A percentile compares a stretch with the other conserved stretches of the same genome.
Evolutionary conservation across 306 rosid species (phyloP).

Genomic region (Acacia melanoxylon): DNA sequence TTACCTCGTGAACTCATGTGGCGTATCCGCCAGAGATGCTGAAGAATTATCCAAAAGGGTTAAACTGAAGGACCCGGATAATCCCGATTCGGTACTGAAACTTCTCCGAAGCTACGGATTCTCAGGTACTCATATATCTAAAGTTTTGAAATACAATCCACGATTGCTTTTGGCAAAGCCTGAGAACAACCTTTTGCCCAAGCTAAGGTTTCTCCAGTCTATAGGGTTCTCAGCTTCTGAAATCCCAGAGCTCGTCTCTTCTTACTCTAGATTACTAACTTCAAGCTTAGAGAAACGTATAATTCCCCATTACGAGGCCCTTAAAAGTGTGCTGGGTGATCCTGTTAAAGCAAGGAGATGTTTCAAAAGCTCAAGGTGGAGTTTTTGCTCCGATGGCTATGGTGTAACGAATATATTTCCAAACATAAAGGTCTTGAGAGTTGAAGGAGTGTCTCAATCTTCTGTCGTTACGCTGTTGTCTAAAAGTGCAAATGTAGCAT

Average conservation of each 20-base stretch:
- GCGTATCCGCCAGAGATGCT: neutral
- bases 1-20: slow-evolving; percentile 19
- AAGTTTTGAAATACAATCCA: neutral
- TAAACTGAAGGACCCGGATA: neutral
- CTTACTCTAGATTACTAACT: neutral
- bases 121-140: slow-evolving; percentile 27
- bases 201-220: neutral
- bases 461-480: too few relatives aligned
- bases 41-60: slow-evolving; percentile 7
- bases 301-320: neutral
- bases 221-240: neutral
- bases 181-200: neutral
- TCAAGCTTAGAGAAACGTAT: slow-evolving; percentile 31
- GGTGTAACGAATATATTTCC: too few relatives aligned
- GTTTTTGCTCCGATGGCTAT: too few relatives aligned
- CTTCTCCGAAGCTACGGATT: slow-evolving; percentile 26
- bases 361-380: too few relatives aligned
- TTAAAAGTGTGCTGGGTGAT: neutral
- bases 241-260: neutral
- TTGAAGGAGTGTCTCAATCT: too few relatives aligned
- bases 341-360: too few relatives aligned
- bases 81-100: slow-evolving; percentile 7
- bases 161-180: neutral
- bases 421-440: too few relatives aligned
- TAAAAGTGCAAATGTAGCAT: too few relatives aligned